Conservation (phyloP, 75 land plant species). For the Azolla pinnata region DNA sequence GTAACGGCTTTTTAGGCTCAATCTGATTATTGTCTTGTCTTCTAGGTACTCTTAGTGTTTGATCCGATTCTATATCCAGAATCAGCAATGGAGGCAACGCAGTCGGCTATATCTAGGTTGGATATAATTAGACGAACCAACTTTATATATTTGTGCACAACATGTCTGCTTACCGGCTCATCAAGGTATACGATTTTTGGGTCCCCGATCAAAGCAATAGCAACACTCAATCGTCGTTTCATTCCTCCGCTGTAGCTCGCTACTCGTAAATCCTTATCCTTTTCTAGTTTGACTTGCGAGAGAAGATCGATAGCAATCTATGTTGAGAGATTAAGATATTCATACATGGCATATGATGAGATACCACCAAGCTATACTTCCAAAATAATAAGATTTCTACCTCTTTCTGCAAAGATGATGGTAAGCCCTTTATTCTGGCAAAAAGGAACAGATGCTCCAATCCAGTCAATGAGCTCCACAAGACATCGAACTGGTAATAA, state of each 20-base stretch:
- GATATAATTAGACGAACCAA: too few species aligned
- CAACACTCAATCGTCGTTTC: slow-evolving; percentile 94
- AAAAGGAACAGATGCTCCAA: slow-evolving; percentile 80
- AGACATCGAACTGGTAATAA: slow-evolving; percentile 67
- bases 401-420: slow-evolving; percentile 21
- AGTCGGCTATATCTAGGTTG: too few species aligned
- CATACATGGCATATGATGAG: not conserved
- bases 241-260: slow-evolving; percentile 97
- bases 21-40: not conserved
- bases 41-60: too few species aligned
- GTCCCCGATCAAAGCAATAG: slow-evolving; percentile 88
- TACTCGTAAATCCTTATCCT: slow-evolving; percentile 55
- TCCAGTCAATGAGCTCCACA: slow-evolving; percentile 81
- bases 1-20: not conserved
- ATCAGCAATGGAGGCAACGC: too few species aligned
- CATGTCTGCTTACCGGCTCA: slow-evolving; percentile 94
- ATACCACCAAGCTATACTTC: not conserved
- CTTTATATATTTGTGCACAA: too few species aligned
- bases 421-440: slow-evolving; percentile 84
- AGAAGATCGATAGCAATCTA: slow-evolving; percentile 65
- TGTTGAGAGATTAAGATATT: not conserved
- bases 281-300: slow-evolving; percentile 62
- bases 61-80: too few species aligned
- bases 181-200: slow-evolving; percentile 89
- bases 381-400: not conserved